These are phyloP conservation scores for Crataegus laevigata DNA, from an alignment of 306 rosid genomes.

Conservation along the genomic window DNA sequence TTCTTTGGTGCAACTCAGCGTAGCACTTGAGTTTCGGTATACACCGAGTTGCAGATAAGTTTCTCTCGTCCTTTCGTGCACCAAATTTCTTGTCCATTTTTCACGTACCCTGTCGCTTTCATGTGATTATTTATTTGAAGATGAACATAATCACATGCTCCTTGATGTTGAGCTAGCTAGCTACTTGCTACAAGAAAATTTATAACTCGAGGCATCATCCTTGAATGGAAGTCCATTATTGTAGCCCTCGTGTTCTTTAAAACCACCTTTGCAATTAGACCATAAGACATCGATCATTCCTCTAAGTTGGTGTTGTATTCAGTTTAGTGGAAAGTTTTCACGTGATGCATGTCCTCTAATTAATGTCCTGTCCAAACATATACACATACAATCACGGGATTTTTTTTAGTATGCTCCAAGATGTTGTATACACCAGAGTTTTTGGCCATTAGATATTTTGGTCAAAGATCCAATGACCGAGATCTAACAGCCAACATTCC, in stretches of 20 bases:
- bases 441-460: neutral
- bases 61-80: neutral
- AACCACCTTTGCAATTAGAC: neutral
- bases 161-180: neutral
- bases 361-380: neutral
- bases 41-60: neutral
- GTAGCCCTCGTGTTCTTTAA: neutral
- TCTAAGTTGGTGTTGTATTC: neutral
- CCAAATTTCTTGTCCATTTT: neutral
- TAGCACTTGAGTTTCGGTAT: too few species aligned
- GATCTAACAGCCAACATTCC: neutral
- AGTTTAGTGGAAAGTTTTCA: neutral
- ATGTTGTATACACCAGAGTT: neutral
- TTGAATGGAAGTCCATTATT: neutral
- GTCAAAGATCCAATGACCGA: neutral
- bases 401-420: neutral
- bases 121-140: neutral
- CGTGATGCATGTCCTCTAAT: neutral
- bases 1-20: too few species aligned
- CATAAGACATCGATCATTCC: neutral
- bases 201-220: neutral
- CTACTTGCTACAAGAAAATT: neutral
- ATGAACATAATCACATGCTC: neutral
- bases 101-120: neutral
- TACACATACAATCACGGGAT: neutral